Conservation (phyloP, 2,329 filamentous ascomycete genomes). For the Calonectria multiphialidica region DNA sequence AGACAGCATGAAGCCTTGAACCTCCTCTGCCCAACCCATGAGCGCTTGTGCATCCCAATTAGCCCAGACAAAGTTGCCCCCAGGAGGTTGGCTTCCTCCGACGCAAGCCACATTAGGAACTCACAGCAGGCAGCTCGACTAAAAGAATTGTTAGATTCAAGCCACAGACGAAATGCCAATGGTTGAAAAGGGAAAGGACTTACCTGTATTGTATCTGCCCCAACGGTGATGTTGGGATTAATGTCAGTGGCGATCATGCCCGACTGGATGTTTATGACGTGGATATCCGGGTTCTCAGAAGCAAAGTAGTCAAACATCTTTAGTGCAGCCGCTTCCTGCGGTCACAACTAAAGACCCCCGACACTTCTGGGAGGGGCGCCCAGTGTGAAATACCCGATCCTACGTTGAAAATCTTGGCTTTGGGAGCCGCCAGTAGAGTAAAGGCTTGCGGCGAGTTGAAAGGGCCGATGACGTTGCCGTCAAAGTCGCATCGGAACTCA, state of each 20-base stretch:
- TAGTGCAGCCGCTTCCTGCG: constrained; percentile 49
- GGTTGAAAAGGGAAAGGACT: neutral
- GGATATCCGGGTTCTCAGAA: constrained; percentile 50
- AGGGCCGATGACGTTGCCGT: constrained; percentile 38
- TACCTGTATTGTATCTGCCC: neutral
- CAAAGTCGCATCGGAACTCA: constrained; percentile 25
- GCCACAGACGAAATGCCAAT: too few species aligned
- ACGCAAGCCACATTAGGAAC: constrained; percentile 35
- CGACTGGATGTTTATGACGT: constrained; percentile 55
- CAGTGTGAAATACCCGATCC: constrained; percentile 37
- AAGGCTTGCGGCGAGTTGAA: constrained; percentile 44
- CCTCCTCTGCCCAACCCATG: constrained; percentile 51
- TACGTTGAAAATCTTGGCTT: constrained; percentile 38
- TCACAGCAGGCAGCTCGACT: constrained; percentile 35
- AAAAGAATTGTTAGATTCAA: neutral
- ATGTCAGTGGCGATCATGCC: constrained; percentile 55
- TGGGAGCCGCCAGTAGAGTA: constrained; percentile 20
- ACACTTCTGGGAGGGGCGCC: constrained; percentile 25
- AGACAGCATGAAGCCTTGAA: constrained; percentile 30
- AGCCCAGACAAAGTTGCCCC: constrained; percentile 45
- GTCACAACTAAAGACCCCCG: constrained; percentile 45
- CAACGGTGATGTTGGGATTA: neutral
- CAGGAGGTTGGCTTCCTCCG: constrained; percentile 48
- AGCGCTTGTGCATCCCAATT: constrained; percentile 52
- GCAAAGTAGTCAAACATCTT: constrained; percentile 52